Percentiles rank a stretch among this genome's conserved stretches.
Evolutionary conservation across 2,329 filamentous ascomycete species (phyloP).

Genomic region (Cladophialophora psammophila): DNA sequence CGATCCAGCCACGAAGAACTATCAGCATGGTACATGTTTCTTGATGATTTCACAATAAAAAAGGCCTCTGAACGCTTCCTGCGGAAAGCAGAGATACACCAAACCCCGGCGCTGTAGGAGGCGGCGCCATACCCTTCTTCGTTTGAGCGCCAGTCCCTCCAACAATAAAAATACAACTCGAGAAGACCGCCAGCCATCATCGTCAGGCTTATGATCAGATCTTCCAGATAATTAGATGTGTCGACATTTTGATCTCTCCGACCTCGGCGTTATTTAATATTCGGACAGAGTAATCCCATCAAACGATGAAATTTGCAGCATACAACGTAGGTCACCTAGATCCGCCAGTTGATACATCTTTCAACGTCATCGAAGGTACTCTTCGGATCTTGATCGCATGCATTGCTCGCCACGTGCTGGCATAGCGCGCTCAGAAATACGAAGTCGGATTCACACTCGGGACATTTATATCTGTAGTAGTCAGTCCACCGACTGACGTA

Average conservation of each 20-base stretch:
- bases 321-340: neutral
- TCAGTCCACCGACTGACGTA: conserved; percentile 12
- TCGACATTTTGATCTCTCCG: neutral
- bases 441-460: conserved; percentile 33
- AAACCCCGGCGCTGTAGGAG: too few relatives aligned
- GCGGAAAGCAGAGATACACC: too few relatives aligned
- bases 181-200: too few relatives aligned
- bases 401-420: conserved; percentile 39
- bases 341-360: neutral
- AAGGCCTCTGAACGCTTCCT: too few relatives aligned
- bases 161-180: too few relatives aligned
- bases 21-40: too few relatives aligned
- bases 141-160: too few relatives aligned
- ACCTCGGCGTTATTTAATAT: neutral
- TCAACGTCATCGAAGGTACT: conserved; percentile 3
- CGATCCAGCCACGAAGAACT: neutral
- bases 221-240: neutral
- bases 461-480: conserved; percentile 33
- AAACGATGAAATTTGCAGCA: neutral
- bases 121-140: too few relatives aligned
- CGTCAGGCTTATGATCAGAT: neutral
- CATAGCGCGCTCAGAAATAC: conserved; percentile 35
- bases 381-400: conserved; percentile 13
- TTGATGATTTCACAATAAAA: neutral
- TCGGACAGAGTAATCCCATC: neutral